A percentile compares a stretch with the other conserved stretches of the same genome.
Conservation (phyloP, 2,329 filamentous ascomycete species). For the Stylonectria norvegica region DNA sequence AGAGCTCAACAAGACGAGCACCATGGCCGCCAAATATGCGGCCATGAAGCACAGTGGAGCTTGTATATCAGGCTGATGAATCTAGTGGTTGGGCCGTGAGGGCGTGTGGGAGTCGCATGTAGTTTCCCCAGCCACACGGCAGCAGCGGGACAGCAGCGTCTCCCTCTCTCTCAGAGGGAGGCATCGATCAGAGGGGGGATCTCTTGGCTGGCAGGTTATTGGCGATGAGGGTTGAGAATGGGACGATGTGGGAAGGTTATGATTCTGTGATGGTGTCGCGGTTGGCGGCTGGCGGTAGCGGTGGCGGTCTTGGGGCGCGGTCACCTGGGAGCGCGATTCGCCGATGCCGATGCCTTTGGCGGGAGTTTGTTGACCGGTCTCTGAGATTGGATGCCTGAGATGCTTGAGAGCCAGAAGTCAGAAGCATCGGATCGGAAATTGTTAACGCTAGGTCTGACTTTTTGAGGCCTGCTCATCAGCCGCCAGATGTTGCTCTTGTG, state of each 20-base stretch:
- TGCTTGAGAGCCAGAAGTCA: neutral
- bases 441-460: too few relatives aligned
- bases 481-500: neutral
- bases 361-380: conserved; percentile 10
- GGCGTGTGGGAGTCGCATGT: conserved; percentile 20
- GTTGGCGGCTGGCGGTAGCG: conserved; percentile 1
- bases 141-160: conserved; percentile 13
- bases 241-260: conserved; percentile 16
- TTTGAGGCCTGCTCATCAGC: too few relatives aligned
- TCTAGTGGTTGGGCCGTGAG: conserved; percentile 23
- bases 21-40: conserved; percentile 33
- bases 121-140: conserved; percentile 24
- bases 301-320: conserved; percentile 5
- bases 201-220: conserved; percentile 18
- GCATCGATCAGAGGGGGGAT: conserved; percentile 8
- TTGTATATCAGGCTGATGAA: conserved; percentile 25
- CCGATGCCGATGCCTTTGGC: conserved; percentile 6
- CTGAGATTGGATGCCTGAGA: conserved; percentile 8
- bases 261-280: conserved; percentile 10
- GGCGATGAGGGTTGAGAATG: conserved; percentile 20
- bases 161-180: conserved; percentile 10
- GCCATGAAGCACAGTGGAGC: conserved; percentile 35
- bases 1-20: conserved; percentile 23
- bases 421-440: too few relatives aligned
- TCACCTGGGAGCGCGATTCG: conserved; percentile 5